Conservation (phyloP, 2,329 filamentous ascomycete genomes). For the Phialophora verrucosa region DNA sequence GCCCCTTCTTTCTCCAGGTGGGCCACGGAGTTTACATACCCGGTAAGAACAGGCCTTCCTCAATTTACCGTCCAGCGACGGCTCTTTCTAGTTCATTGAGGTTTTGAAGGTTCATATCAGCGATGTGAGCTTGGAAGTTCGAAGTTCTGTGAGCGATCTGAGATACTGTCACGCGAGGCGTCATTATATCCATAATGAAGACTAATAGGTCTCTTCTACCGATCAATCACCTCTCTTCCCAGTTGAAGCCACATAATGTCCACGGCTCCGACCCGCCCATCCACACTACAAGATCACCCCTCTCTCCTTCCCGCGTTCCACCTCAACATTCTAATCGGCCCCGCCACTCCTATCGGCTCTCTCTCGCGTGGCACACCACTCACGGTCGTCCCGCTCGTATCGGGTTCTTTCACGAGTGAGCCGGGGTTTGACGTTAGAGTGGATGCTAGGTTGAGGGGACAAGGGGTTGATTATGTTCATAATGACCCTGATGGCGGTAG, state of each 20-base stretch:
- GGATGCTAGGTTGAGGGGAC: slow-evolving; percentile 47
- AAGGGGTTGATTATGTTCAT: slow-evolving; percentile 52
- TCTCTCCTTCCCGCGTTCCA: slow-evolving; percentile 50
- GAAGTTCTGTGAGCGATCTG: neutral
- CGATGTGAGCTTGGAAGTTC: neutral
- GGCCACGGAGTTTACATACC: neutral
- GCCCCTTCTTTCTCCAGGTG: neutral
- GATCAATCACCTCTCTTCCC: neutral
- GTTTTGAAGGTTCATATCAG: neutral
- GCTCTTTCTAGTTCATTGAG: neutral
- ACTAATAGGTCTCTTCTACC: neutral
- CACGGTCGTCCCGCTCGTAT: slow-evolving; percentile 49
- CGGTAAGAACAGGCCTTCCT: neutral
- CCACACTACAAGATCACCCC: slow-evolving; percentile 42
- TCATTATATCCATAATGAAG: neutral
- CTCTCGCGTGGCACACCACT: slow-evolving; percentile 45
- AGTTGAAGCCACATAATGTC: neutral
- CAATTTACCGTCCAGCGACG: neutral
- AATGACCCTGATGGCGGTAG: slow-evolving; percentile 48
- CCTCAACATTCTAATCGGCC: slow-evolving; percentile 42
- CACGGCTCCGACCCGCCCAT: neutral
- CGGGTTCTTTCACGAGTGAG: slow-evolving; percentile 47
- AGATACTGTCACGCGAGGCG: neutral
- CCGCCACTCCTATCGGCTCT: slow-evolving; percentile 38
- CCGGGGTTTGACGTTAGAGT: slow-evolving; percentile 46